Evolutionary conservation across 805 yeast species (phyloP).

Genomic region (Kockiozyma suomiensis): DNA sequence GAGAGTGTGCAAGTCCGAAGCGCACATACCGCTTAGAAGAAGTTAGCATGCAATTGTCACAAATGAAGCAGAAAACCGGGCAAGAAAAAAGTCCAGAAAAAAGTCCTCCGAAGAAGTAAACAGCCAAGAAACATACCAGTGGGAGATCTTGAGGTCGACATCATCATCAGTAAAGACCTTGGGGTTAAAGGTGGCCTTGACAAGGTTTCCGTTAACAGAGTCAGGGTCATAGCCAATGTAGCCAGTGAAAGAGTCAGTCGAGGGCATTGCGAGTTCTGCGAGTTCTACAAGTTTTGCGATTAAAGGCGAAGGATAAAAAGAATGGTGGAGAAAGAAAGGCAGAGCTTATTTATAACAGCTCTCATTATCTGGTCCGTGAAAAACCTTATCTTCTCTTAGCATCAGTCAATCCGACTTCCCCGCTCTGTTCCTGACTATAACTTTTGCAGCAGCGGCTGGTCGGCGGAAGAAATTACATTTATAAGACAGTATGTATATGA

Average conservation of each 20-base stretch:
- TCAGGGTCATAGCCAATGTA: slow-evolving; percentile 31
- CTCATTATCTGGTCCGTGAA: background rate
- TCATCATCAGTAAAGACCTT: slow-evolving; percentile 34
- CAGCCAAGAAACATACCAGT: slow-evolving; percentile 22
- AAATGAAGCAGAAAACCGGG: too few species aligned
- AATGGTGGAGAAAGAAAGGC: background rate
- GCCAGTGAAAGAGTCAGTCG: slow-evolving; percentile 33
- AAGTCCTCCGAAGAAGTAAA: too few species aligned
- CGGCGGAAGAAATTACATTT: too few species aligned
- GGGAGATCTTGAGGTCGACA: slow-evolving; percentile 32
- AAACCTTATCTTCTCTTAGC: slow-evolving; percentile 1
- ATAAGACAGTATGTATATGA: too few species aligned
- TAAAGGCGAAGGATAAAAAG: background rate
- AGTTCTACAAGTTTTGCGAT: too few species aligned
- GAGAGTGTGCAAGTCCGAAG: slow-evolving; percentile 58
- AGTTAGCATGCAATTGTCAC: slow-evolving; percentile 9
- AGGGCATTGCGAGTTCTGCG: slow-evolving; percentile 24
- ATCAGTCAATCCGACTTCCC: too few species aligned
- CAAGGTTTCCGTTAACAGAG: slow-evolving; percentile 35
- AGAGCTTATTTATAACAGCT: background rate
- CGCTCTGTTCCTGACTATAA: too few species aligned
- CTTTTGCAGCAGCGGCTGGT: too few species aligned
- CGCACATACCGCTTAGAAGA: slow-evolving; percentile 52
- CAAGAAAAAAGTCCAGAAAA: too few species aligned
- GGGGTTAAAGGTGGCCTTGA: slow-evolving; percentile 28